Evolutionary conservation across 441 rosid genomes (phyloP), one percentile per base, ranked within the genome.

Genomic region (Geranium incanum): DNA sequence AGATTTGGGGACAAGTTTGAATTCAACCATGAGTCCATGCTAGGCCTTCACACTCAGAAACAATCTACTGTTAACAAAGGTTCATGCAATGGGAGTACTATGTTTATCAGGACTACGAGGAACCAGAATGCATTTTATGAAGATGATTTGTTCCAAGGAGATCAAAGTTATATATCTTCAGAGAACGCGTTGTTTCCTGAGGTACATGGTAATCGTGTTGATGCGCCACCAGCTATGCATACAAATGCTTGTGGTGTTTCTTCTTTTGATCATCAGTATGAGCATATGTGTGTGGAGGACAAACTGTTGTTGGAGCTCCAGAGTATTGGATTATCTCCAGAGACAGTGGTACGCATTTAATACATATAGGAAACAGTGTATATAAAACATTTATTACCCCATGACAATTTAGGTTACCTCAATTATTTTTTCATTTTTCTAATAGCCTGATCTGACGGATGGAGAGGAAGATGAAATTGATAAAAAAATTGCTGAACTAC

Each of bases 361-460:
- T 69, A 71, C 38, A 5, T 57, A 55, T 36, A 33, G 33, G 74
- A 12, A 50, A 45, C 18, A 15, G 67, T 67, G 68, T 71, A 6
- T 71, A 16, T 28, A 18, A 68, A 11, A 38, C 36, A 15, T 33
- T 70, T 60, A 15, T 50, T 55, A 23, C n/a, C 12, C 11, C 36
- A 23, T 63, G 66, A 3, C 52, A 18, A 67, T 67, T 36, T 8
- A 21, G 4, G 50, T 67, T 68, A 6, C 15, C 70, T 16, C 19
- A 18, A 68, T 43, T 11, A 11, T 23, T 12, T 55, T n/a, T 65
- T 43, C 63, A 1, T 62, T 62, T n/a, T 48, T 70, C 63, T 72
- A 78, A 80, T 88, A 95, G 99, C 99, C 96, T 86, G 98, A 91
- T 85, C 84, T 89, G 68, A 84, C 91, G 38, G 96, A 92, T 78